Evolutionary conservation across 306 rosid genomes (phyloP).

Genomic region (Cicer judaicum): DNA sequence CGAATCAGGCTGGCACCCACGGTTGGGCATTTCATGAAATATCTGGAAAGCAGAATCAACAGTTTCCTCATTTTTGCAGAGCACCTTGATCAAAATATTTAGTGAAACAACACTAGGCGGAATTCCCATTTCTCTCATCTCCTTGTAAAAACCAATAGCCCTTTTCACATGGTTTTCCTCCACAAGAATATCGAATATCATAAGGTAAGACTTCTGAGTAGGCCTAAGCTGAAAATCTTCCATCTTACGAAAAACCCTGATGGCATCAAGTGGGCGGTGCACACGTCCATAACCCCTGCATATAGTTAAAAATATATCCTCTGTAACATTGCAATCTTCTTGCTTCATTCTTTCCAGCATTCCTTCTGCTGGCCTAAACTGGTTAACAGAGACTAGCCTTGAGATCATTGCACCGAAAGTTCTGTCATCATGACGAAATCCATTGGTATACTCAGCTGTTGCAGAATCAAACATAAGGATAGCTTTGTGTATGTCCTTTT

Average conservation of each 20-base stretch:
- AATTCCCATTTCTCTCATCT: conserved; percentile 71
- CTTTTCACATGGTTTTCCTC: conserved; percentile 77
- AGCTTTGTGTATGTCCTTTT: conserved; percentile 69
- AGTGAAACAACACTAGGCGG: conserved; percentile 71
- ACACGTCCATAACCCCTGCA: conserved; percentile 81
- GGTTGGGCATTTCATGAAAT: conserved; percentile 78
- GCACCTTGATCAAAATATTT: conserved; percentile 87
- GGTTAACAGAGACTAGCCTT: conserved; percentile 68
- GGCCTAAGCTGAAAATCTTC: conserved; percentile 64
- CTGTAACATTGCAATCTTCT: conserved; percentile 67
- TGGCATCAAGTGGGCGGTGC: conserved; percentile 75
- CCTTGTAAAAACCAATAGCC: conserved; percentile 71
- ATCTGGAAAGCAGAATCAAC: conserved; percentile 69
- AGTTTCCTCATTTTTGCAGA: conserved; percentile 73
- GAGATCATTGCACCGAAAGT: conserved; percentile 75
- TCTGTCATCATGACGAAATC: conserved; percentile 74
- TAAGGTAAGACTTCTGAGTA: conserved; percentile 65
- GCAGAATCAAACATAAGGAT: conserved; percentile 72
- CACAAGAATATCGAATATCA: conserved; percentile 76
- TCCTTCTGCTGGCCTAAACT: conserved; percentile 74
- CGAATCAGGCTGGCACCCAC: conserved; percentile 78
- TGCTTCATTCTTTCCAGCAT: conserved; percentile 81
- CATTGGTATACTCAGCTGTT: conserved; percentile 78
- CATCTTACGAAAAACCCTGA: conserved; percentile 75
- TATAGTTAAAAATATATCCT: conserved; percentile 63